Evolutionary conservation across 1,284 basidiomycete genomes (phyloP).

Genomic region (Ceratobasidium theobromae): DNA sequence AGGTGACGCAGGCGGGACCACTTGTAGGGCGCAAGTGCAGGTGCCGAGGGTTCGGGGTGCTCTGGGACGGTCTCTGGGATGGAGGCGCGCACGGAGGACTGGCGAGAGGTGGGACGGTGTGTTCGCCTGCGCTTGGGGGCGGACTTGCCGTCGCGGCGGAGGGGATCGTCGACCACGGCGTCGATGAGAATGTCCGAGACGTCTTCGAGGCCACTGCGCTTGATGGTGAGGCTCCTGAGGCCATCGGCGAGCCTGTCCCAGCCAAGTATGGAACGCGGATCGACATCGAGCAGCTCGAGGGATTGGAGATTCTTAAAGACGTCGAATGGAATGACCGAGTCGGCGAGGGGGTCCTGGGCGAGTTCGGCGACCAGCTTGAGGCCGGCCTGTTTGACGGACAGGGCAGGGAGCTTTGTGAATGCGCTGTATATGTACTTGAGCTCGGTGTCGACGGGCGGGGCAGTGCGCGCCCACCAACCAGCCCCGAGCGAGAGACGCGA

Average conservation of each 20-base stretch:
- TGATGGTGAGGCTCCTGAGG: conserved; percentile 71
- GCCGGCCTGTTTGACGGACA: conserved; percentile 62
- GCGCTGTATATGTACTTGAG: conserved; percentile 84
- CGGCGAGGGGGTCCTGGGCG: conserved; percentile 67
- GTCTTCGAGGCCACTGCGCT: conserved; percentile 78
- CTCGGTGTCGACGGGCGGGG: conserved; percentile 64
- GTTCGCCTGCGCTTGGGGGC: conserved; percentile 45
- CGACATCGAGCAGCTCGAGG: conserved; percentile 75
- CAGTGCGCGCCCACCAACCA: conserved; percentile 66
- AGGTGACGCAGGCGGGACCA: conserved; percentile 81
- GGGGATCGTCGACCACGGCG: conserved; percentile 72
- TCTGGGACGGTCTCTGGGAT: conserved; percentile 52
- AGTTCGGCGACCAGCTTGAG: conserved; percentile 69
- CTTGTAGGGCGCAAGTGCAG: conserved; percentile 59
- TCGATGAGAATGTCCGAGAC: conserved; percentile 77
- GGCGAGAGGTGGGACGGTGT: conserved; percentile 44
- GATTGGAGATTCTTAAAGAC: conserved; percentile 80
- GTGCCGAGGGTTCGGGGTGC: background rate
- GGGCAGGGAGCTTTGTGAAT: conserved; percentile 83
- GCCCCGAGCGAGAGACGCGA: conserved; percentile 70
- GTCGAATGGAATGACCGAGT: conserved; percentile 77
- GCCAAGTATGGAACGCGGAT: conserved; percentile 79
- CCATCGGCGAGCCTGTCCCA: conserved; percentile 79
- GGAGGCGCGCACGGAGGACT: conserved; percentile 48
- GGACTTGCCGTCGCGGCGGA: conserved; percentile 38